Evolutionary conservation across 1,139 yeast genomes (phyloP).

Genomic region (Kodamaea fungicola): DNA sequence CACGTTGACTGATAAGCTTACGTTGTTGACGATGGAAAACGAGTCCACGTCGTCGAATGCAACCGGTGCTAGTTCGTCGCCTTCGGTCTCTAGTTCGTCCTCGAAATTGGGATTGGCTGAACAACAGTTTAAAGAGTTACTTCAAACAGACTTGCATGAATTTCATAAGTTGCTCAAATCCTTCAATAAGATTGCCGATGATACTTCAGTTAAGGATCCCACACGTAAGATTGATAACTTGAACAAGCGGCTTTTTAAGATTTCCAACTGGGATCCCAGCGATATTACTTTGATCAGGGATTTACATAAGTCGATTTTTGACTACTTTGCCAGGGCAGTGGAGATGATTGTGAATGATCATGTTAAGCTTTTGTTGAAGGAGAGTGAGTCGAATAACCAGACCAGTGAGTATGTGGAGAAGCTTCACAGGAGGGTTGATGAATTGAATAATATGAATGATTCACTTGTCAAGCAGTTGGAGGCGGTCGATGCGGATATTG

Average conservation of each 20-base stretch:
- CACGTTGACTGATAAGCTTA: constrained; percentile 30
- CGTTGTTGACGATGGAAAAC: constrained; percentile 19
- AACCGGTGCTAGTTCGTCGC: not conserved
- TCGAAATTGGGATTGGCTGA: constrained; percentile 23
- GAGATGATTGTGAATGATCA: constrained; percentile 58
- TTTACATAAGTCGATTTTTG: constrained; percentile 52
- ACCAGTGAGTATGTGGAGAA: constrained; percentile 23
- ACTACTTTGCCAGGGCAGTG: constrained; percentile 57
- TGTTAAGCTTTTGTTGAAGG: constrained; percentile 40
- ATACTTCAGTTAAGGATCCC: constrained; percentile 55
- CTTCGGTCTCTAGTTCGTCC: not conserved
- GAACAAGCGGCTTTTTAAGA: constrained; percentile 15
- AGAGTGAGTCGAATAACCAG: constrained; percentile 17
- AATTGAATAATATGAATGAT: constrained; percentile 26
- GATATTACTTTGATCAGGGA: constrained; percentile 36
- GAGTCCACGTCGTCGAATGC: constrained; percentile 9
- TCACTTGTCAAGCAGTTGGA: constrained; percentile 20
- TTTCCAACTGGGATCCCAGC: constrained; percentile 15
- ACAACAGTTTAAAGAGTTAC: constrained; percentile 36
- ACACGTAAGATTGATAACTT: constrained; percentile 46
- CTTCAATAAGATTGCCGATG: constrained; percentile 56
- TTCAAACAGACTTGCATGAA: constrained; percentile 35
- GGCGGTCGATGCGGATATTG: constrained; percentile 6
- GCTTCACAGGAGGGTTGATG: constrained; percentile 30
- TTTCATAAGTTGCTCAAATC: constrained; percentile 43